These are phyloP conservation scores for Diaporthe sp. DNA, from an alignment of 2,329 filamentous ascomycete genomes.

Conservation along the genomic window DNA sequence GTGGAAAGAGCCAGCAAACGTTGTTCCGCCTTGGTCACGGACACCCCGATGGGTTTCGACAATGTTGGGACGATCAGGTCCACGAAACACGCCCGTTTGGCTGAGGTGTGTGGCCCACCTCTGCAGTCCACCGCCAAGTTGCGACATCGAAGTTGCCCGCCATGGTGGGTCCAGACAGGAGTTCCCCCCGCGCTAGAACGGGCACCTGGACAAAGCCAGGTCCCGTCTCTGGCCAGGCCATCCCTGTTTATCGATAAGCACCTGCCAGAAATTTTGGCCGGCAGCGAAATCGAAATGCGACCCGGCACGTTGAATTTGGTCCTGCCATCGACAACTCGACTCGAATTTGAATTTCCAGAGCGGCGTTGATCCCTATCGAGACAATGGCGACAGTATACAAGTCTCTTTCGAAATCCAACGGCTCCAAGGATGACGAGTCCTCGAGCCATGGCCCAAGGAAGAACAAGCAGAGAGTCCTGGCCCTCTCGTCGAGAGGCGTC, in stretches of 20 bases:
- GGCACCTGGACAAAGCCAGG: not conserved
- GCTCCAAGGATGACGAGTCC: slow-evolving; percentile 59
- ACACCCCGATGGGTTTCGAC: slow-evolving; percentile 31
- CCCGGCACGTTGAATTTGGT: not conserved
- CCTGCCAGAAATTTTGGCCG: slow-evolving; percentile 33
- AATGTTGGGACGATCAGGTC: slow-evolving; percentile 30
- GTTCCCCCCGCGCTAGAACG: slow-evolving; percentile 31
- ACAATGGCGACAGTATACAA: slow-evolving; percentile 82
- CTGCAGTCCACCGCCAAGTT: slow-evolving; percentile 18
- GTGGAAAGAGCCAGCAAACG: slow-evolving; percentile 13
- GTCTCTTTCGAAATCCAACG: slow-evolving; percentile 72
- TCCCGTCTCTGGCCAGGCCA: slow-evolving; percentile 17
- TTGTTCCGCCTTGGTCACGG: slow-evolving; percentile 31
- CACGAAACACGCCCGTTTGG: slow-evolving; percentile 32
- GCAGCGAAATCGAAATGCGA: slow-evolving; percentile 19
- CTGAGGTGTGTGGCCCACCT: slow-evolving; percentile 30
- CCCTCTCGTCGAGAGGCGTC: slow-evolving; percentile 92
- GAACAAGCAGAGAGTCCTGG: slow-evolving; percentile 84
- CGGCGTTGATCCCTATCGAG: slow-evolving; percentile 37
- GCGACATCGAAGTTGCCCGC: slow-evolving; percentile 30
- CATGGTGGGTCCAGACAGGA: slow-evolving; percentile 20
- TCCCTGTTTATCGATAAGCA: slow-evolving; percentile 34
- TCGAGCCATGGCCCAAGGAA: slow-evolving; percentile 65
- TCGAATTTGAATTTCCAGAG: not conserved
- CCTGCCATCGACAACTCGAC: not conserved